Conservation (phyloP, 139 green algal genomes). For the Deuterostichococcus epilithicus region DNA sequence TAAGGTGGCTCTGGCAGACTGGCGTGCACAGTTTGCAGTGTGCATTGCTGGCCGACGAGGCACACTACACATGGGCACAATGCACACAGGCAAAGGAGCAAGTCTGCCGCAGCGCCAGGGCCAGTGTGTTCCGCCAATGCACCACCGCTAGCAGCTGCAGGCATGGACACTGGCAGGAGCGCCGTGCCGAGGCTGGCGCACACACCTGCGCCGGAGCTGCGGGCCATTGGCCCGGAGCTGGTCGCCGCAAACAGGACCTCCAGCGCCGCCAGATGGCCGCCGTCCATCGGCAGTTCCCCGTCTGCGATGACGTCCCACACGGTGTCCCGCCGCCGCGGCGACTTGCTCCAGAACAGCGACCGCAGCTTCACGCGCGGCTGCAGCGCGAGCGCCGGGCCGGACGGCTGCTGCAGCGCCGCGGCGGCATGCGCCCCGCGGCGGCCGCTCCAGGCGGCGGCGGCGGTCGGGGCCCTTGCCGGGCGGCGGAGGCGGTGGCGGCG, state of each 20-base stretch:
- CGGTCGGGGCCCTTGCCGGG: background rate
- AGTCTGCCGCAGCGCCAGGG: too few relatives aligned
- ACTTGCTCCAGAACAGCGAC: constrained; percentile 50
- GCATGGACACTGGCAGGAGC: background rate
- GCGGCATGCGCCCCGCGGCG: background rate
- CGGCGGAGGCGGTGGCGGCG: constrained; percentile 14
- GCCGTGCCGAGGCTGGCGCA: background rate
- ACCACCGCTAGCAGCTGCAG: too few relatives aligned
- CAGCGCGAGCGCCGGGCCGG: background rate
- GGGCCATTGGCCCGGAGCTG: constrained; percentile 5
- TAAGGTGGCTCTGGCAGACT: too few relatives aligned
- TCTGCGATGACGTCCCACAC: constrained; percentile 35
- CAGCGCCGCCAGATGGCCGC: constrained; percentile 16
- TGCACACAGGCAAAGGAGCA: too few relatives aligned
- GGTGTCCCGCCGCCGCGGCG: constrained; percentile 14
- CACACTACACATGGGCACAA: too few relatives aligned
- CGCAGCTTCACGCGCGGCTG: constrained; percentile 38
- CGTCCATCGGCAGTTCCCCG: constrained; percentile 7
- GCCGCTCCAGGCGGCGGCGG: background rate
- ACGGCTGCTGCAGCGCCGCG: background rate
- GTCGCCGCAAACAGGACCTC: constrained; percentile 29
- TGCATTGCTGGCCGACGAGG: too few relatives aligned
- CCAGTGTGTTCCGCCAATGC: too few relatives aligned
- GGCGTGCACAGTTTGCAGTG: too few relatives aligned
- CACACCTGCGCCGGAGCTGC: constrained; percentile 6